Conservation (phyloP, 495 filamentous ascomycete species). For the Hyaloscypha variabilis region DNA sequence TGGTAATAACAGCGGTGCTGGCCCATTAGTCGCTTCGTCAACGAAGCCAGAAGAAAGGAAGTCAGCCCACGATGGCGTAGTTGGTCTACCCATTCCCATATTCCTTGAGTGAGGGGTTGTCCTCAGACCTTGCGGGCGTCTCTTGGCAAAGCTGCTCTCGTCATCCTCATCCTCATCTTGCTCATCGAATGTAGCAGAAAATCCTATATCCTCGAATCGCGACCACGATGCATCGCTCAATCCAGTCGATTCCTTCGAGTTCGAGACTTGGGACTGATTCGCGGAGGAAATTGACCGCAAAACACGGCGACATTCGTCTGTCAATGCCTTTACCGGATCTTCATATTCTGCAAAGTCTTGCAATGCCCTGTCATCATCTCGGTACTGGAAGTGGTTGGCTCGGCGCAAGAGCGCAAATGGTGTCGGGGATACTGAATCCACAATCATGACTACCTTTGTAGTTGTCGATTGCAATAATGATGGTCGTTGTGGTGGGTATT, state of each 20-base stretch:
- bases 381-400: slow-evolving; percentile 93
- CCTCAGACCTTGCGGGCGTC: slow-evolving; percentile 39
- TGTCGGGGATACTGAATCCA: slow-evolving; percentile 92
- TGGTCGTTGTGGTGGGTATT: slow-evolving; percentile 88
- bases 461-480: slow-evolving; percentile 77
- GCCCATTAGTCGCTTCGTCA: slow-evolving; percentile 62
- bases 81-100: slow-evolving; percentile 76
- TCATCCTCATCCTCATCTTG: slow-evolving; percentile 65
- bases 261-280: slow-evolving; percentile 72
- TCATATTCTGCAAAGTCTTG: slow-evolving; percentile 85
- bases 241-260: slow-evolving; percentile 63
- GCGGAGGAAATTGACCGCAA: slow-evolving; percentile 84
- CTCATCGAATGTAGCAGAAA: slow-evolving; percentile 75
- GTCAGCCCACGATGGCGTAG: slow-evolving; percentile 81
- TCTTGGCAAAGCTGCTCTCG: slow-evolving; percentile 29
- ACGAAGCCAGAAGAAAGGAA: slow-evolving; percentile 93
- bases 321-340: slow-evolving; percentile 84
- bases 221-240: slow-evolving; percentile 91
- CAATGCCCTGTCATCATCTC: slow-evolving; percentile 81
- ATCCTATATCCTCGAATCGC: slow-evolving; percentile 93
- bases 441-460: slow-evolving; percentile 93
- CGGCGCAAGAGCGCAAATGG: slow-evolving; percentile 89
- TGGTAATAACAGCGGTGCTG: slow-evolving; percentile 71
- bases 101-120: slow-evolving; percentile 64
- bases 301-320: slow-evolving; percentile 91